These are phyloP conservation scores for Talaromyces nanjingensis DNA, from an alignment of 495 filamentous ascomycete genomes.

Conservation along the genomic window DNA sequence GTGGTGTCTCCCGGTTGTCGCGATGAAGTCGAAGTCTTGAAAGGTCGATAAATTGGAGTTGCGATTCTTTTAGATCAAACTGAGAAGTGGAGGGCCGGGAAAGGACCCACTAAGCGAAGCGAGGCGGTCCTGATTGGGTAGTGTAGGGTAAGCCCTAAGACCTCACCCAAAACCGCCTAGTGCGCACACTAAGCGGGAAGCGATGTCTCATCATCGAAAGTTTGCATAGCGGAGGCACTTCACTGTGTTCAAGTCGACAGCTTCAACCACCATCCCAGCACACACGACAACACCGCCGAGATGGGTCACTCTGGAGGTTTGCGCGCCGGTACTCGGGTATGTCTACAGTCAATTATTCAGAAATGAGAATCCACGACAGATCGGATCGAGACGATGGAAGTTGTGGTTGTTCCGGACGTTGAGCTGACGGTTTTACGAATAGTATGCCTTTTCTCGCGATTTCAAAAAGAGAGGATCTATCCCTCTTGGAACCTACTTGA, in stretches of 20 bases:
- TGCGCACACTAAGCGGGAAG: conserved; percentile 24
- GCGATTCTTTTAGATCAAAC: conserved; percentile 13
- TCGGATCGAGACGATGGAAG: background rate
- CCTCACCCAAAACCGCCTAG: background rate
- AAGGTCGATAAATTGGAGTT: conserved; percentile 20
- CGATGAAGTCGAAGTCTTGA: conserved; percentile 13
- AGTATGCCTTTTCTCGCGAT: conserved; percentile 87
- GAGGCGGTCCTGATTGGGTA: background rate
- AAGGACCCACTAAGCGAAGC: conserved; percentile 15
- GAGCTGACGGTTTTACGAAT: conserved; percentile 22
- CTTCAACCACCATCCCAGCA: conserved; percentile 29
- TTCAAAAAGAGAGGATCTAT: conserved; percentile 95
- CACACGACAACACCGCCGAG: conserved; percentile 42
- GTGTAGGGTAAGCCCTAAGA: conserved; percentile 5
- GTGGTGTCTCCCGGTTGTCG: conserved; percentile 28
- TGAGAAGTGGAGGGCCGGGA: conserved; percentile 18
- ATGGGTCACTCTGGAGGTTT: conserved; percentile 99
- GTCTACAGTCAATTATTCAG: conserved; percentile 19
- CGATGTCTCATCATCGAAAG: conserved; percentile 13
- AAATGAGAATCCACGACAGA: background rate
- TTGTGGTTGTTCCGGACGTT: background rate
- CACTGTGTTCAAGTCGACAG: conserved; percentile 30
- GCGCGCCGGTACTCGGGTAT: conserved; percentile 82
- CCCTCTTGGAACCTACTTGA: conserved; percentile 82
- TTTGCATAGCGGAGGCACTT: conserved; percentile 21